phyloP scores from a whole-genome alignment of 2,329 filamentous ascomycete genomes.

The Xylariaceae sp. region DNA sequence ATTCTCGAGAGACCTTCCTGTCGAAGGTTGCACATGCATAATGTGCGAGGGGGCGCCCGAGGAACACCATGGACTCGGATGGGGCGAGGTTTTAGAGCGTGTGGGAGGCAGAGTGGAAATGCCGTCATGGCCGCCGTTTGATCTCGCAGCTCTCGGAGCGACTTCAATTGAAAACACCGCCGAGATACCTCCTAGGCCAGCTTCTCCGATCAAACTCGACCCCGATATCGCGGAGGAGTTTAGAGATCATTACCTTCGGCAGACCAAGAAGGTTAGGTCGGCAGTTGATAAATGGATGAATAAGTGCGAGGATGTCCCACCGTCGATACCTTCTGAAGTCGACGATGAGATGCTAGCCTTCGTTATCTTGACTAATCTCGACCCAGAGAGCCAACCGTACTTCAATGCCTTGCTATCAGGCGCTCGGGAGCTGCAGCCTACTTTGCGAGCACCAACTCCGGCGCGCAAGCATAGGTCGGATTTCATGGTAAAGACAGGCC shows the following conservation, averaged over 20 bases:
- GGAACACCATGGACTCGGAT: slow-evolving; percentile 76
- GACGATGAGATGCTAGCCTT: slow-evolving; percentile 94
- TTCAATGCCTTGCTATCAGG: slow-evolving; percentile 80
- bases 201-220: slow-evolving; percentile 74
- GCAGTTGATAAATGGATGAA: slow-evolving; percentile 90
- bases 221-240: slow-evolving; percentile 94
- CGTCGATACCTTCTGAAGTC: slow-evolving; percentile 80
- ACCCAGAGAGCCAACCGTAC: slow-evolving; percentile 72
- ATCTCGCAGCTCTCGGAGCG: slow-evolving; percentile 64
- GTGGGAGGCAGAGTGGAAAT: slow-evolving; percentile 87
- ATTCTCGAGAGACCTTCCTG: slow-evolving; percentile 88
- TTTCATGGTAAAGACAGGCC: slow-evolving; percentile 72
- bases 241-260: slow-evolving; percentile 86
- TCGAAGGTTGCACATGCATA: slow-evolving; percentile 81
- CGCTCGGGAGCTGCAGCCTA: slow-evolving; percentile 57
- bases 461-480: slow-evolving; percentile 67
- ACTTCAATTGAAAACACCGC: slow-evolving; percentile 67
- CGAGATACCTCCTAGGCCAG: slow-evolving; percentile 59
- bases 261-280: slow-evolving; percentile 90
- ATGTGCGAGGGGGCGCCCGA: slow-evolving; percentile 72
- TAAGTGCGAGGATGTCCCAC: slow-evolving; percentile 73
- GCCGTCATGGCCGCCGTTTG: slow-evolving; percentile 86
- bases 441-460: slow-evolving; percentile 69
- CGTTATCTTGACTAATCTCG: slow-evolving; percentile 87
- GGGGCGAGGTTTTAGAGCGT: slow-evolving; percentile 93